These are phyloP conservation scores for Colletotrichum caudatum DNA, from an alignment of 2,329 filamentous ascomycete species.

Conservation along the genomic window DNA sequence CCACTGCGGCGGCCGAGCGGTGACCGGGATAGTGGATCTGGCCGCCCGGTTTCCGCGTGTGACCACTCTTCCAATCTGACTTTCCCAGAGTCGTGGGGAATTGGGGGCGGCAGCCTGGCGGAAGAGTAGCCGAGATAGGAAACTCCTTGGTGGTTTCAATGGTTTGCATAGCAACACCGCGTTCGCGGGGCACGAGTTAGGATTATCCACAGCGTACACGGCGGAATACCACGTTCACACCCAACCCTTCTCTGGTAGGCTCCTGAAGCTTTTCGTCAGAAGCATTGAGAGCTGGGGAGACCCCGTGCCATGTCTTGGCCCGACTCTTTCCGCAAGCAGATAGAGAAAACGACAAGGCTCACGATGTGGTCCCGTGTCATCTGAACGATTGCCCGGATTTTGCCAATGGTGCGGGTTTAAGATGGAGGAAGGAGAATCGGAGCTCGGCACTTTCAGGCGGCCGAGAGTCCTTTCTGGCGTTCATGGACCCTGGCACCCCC, in stretches of 20 bases:
- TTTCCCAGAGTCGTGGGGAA: constrained; percentile 27
- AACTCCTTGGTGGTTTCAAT: constrained; percentile 19
- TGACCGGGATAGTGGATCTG: constrained; percentile 31
- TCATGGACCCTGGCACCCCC: background rate
- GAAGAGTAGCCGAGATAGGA: background rate
- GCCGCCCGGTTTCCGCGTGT: constrained; percentile 33
- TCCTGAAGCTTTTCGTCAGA: constrained; percentile 20
- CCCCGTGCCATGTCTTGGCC: constrained; percentile 28
- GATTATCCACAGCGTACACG: background rate
- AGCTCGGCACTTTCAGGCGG: constrained; percentile 22
- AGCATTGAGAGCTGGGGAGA: background rate
- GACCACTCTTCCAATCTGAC: constrained; percentile 12
- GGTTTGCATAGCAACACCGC: constrained; percentile 15
- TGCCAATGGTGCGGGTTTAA: constrained; percentile 23
- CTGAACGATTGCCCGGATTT: constrained; percentile 15
- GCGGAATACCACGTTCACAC: constrained; percentile 20
- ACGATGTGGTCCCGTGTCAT: constrained; percentile 33
- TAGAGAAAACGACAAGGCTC: constrained; percentile 11
- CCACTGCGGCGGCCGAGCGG: constrained; percentile 5
- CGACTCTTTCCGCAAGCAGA: constrained; percentile 19
- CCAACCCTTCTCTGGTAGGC: background rate
- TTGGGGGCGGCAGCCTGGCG: constrained; percentile 29
- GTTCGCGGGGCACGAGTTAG: background rate
- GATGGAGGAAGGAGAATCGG: constrained; percentile 2
- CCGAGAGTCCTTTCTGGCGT: background rate